Base-by-base conservation (phyloP, 257 asterid genomes). In the Linaria vulgaris region DNA sequence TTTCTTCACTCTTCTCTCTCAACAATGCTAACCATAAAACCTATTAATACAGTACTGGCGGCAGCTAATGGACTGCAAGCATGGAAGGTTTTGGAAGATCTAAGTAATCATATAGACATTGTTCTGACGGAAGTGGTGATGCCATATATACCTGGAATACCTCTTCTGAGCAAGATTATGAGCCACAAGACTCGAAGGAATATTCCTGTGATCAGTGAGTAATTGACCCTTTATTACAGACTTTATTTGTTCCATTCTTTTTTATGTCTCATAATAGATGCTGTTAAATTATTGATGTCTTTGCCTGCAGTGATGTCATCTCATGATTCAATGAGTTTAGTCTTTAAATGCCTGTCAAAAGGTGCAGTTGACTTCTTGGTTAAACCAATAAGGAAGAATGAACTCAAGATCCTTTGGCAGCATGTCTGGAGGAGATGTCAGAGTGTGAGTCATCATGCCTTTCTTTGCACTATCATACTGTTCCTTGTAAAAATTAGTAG, bases 351-450 rank as follows among this genome's bases (percentile, higher is more conserved):
- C 72, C 81, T 92, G 71, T 88, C 98, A 48, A 88, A 82, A 75
- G 98, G 98, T 55, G 98, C 97, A n/a, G 95, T 80, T 62, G 98
- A 87, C 84, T 92, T 88, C 79, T 69, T 92, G 84, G 91, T 88
- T 20, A 92, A 88, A 72, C 98, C 98, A 71, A 79, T 92, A 57
- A 79, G 98, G 31, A 92, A 92, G 81, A 92, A 92, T 72, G 97
- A 92, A 83, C 88, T 92, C 49, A 88, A 92, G 80, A 92, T 78
- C 76, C 89, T 92, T 38, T 92, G 98, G 98, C 97, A 88, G 83
- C 98, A 92, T 24, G 85, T 86, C 46, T 92, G 98, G 98, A 85
- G 96, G 74, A 79, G 91, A 79, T 87, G 95, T 79, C 95, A 85
- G 66, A 87, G 91, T 68, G 94, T 88, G 72, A 84, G 96, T 78